These are phyloP conservation scores for Diaporthe batatas DNA, from an alignment of 2,329 filamentous ascomycete genomes.

Conservation along the genomic window DNA sequence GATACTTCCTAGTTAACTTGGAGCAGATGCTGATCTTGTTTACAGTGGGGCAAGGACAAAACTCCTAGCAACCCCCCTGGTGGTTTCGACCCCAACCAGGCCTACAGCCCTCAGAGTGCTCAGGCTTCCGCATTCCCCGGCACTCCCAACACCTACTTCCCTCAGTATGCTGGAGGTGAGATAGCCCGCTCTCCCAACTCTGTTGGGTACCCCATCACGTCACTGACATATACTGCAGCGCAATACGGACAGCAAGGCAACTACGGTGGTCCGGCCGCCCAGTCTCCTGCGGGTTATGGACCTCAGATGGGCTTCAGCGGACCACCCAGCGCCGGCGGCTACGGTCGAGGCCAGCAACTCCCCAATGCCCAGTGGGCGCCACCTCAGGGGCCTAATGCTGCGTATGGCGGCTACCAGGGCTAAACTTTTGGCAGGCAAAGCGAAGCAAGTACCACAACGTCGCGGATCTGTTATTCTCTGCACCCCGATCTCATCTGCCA, in stretches of 20 bases:
- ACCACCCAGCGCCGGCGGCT: conserved; percentile 84
- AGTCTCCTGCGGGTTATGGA: conserved; percentile 73
- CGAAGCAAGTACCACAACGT: background rate
- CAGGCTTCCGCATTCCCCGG: conserved; percentile 81
- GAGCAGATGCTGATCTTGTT: conserved; percentile 46
- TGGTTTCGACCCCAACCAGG: conserved; percentile 82
- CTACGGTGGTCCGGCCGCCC: conserved; percentile 70
- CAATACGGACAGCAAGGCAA: conserved; percentile 76
- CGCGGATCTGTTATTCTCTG: background rate
- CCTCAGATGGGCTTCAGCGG: conserved; percentile 80
- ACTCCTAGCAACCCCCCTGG: conserved; percentile 77
- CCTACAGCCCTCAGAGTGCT: conserved; percentile 80
- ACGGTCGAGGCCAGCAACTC: conserved; percentile 79
- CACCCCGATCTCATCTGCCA: background rate
- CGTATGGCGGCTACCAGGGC: conserved; percentile 74
- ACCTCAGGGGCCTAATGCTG: conserved; percentile 68
- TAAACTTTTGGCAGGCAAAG: conserved; percentile 50
- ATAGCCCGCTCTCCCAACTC: conserved; percentile 5
- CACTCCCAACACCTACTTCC: conserved; percentile 86
- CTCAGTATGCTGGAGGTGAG: conserved; percentile 86
- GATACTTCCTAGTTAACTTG: conserved; percentile 44
- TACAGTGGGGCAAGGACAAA: conserved; percentile 98
- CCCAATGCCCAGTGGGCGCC: conserved; percentile 68
- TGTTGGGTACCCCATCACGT: conserved; percentile 51
- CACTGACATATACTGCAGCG: conserved; percentile 68